Conservation (phyloP, 2,329 filamentous ascomycete genomes). For the Raffaelea arxii region DNA sequence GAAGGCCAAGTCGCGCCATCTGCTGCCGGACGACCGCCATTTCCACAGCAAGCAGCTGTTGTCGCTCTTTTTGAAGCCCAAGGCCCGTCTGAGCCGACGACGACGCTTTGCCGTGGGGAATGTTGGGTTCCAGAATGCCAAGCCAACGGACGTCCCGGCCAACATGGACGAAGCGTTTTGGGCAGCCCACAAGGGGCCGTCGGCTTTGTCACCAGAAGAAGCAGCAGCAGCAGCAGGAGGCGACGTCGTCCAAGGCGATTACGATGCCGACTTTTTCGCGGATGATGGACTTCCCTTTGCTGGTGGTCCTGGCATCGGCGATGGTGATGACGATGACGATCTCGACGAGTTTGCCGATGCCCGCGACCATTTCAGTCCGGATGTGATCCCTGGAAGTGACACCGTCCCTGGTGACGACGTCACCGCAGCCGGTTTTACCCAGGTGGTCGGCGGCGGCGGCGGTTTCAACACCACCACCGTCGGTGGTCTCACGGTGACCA, state of each 20-base stretch:
- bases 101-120: conserved; percentile 39
- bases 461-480: too few relatives aligned
- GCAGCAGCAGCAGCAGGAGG: conserved; percentile 35
- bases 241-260: conserved; percentile 60
- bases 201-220: conserved; percentile 9
- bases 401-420: conserved; percentile 24
- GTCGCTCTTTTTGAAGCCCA: conserved; percentile 88
- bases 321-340: conserved; percentile 56
- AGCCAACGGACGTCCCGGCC: conserved; percentile 40
- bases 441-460: conserved; percentile 15
- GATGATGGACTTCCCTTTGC: conserved; percentile 68
- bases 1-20: conserved; percentile 86
- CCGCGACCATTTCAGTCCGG: conserved; percentile 65
- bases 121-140: neutral
- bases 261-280: conserved; percentile 96
- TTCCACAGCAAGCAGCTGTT: conserved; percentile 91
- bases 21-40: conserved; percentile 95
- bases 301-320: conserved; percentile 59
- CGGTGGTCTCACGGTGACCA: conserved; percentile 34
- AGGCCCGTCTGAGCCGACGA: conserved; percentile 67
- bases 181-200: conserved; percentile 60
- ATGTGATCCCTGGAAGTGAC: neutral
- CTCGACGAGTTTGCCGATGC: conserved; percentile 69
- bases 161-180: conserved; percentile 96
- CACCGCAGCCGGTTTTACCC: conserved; percentile 29